These are phyloP conservation scores for Suhomyces vadensis DNA, from an alignment of 805 yeast species.

Conservation along the genomic window DNA sequence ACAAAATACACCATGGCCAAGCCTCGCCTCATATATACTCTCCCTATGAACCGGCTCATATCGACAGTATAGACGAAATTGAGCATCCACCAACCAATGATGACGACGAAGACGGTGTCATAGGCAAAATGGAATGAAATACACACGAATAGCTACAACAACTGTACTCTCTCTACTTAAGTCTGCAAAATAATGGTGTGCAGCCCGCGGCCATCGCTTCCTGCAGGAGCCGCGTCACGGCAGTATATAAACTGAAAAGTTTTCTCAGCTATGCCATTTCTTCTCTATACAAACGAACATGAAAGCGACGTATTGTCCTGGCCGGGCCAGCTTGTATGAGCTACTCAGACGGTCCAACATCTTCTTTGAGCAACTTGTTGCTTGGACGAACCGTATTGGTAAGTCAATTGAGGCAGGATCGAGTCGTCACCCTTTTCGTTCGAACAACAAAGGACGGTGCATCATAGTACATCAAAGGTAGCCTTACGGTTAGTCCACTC, in stretches of 20 bases:
- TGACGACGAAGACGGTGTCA: conserved; percentile 7
- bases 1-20: not conserved
- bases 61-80: not conserved
- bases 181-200: too few relatives aligned
- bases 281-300: conserved; percentile 1
- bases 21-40: conserved; percentile 1
- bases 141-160: not conserved
- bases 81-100: not conserved
- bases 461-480: conserved; percentile 49
- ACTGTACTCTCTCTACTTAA: too few relatives aligned
- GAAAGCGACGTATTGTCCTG: conserved; percentile 15
- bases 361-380: conserved; percentile 33
- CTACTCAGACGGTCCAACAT: conserved; percentile 23
- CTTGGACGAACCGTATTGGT: conserved; percentile 45
- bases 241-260: conserved; percentile 1
- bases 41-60: not conserved
- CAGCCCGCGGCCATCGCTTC: too few relatives aligned
- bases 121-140: conserved; percentile 11
- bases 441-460: conserved; percentile 34
- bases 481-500: conserved; percentile 8
- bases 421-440: conserved; percentile 16
- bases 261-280: not conserved
- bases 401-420: conserved; percentile 39
- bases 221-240: not conserved
- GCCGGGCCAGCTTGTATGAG: conserved; percentile 14